phyloP scores from a whole-genome alignment of 495 filamentous ascomycete genomes.

The Penicillium samsonianum region DNA sequence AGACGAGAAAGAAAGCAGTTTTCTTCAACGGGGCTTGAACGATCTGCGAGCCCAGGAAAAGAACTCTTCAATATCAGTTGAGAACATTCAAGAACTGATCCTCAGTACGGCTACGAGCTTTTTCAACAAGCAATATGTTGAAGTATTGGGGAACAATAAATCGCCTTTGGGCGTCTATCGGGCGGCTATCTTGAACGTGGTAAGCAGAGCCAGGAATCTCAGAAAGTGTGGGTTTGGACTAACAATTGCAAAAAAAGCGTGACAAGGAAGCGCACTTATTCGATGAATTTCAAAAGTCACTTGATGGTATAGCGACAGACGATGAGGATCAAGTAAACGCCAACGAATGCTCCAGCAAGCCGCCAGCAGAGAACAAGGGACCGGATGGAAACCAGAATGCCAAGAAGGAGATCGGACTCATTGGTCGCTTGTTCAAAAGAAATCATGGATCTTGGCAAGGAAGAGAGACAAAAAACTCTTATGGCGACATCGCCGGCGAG shows the following conservation, averaged over 20 bases:
- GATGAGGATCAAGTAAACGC: neutral
- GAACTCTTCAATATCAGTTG: neutral
- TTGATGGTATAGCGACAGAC: constrained; percentile 3
- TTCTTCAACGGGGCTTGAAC: constrained; percentile 12
- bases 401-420: neutral
- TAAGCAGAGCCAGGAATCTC: constrained; percentile 4
- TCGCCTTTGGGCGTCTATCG: constrained; percentile 20
- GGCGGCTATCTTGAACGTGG: constrained; percentile 13
- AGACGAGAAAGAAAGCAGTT: constrained; percentile 4
- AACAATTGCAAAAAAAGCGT: constrained; percentile 4
- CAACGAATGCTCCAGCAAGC: neutral
- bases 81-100: constrained; percentile 7
- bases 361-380: neutral
- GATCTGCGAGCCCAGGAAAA: constrained; percentile 6
- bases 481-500: constrained; percentile 20
- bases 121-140: constrained; percentile 5
- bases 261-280: constrained; percentile 17
- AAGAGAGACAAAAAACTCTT: constrained; percentile 4
- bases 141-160: constrained; percentile 7
- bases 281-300: constrained; percentile 20
- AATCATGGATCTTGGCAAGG: neutral
- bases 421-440: neutral
- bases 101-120: constrained; percentile 9
- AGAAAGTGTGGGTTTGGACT: neutral
- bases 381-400: neutral